A percentile compares a stretch with the other conserved stretches of the same genome.
These are phyloP conservation scores for Cyberlindnera maritima DNA, from an alignment of 805 yeast species.

Conservation along the genomic window DNA sequence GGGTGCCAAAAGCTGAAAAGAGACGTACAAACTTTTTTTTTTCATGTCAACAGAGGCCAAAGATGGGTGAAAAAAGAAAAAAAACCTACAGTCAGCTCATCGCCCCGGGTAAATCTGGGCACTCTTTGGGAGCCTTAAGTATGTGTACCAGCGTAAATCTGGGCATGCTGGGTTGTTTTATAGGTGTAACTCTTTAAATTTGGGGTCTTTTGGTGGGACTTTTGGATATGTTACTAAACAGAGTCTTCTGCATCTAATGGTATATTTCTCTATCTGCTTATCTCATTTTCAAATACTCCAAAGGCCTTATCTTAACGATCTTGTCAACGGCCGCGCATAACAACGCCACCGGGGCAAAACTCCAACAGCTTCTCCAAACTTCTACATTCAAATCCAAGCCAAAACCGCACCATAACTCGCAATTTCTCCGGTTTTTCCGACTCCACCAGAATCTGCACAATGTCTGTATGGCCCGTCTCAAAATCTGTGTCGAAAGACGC, in stretches of 20 bases:
- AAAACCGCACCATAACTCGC: too few relatives aligned
- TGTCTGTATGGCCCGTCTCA: constrained; percentile 2
- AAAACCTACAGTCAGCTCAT: constrained; percentile 7
- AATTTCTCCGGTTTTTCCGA: too few relatives aligned
- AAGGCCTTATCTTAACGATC: not conserved
- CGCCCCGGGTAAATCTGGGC: constrained; percentile 10
- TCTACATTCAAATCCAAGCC: too few relatives aligned
- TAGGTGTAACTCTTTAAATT: not conserved
- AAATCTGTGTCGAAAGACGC: not conserved
- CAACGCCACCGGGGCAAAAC: too few relatives aligned
- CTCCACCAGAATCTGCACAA: not conserved
- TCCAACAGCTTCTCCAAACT: too few relatives aligned
- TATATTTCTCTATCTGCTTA: too few relatives aligned
- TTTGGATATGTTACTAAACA: too few relatives aligned
- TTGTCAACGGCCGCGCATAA: too few relatives aligned
- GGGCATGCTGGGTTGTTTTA: not conserved
- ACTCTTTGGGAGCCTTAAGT: not conserved
- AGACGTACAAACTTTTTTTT: constrained; percentile 4
- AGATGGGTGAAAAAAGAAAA: constrained; percentile 1
- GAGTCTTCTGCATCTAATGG: too few relatives aligned
- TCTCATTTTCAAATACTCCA: too few relatives aligned
- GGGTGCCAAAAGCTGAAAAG: constrained; percentile 4
- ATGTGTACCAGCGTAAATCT: constrained; percentile 3
- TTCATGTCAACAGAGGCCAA: constrained; percentile 1
- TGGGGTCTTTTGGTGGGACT: not conserved